Conservation (phyloP, 139 green algal genomes). For the Desmodesmus armatus region DNA sequence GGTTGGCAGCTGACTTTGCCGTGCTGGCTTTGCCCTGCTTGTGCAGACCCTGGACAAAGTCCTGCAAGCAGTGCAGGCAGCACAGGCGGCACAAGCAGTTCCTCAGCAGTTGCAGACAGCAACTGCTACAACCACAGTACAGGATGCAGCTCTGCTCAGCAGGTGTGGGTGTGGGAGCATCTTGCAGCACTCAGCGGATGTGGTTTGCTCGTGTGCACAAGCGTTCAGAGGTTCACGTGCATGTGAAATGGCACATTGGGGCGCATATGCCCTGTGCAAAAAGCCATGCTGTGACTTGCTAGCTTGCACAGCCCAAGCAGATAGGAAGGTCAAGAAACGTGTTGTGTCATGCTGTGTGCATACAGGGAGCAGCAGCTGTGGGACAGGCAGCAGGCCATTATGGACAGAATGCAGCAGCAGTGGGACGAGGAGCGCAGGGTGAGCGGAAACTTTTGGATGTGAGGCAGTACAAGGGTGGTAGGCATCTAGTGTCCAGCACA, state of each 20-base stretch:
- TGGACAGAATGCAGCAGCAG: conserved; percentile 34
- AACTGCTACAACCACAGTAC: background rate
- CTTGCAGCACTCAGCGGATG: background rate
- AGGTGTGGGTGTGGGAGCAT: background rate
- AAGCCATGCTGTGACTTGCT: background rate
- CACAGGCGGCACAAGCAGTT: background rate
- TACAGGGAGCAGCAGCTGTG: conserved; percentile 43
- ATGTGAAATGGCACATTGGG: no score
- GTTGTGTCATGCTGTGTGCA: no score
- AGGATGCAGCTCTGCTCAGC: background rate
- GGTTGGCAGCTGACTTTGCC: background rate
- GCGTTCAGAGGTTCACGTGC: background rate
- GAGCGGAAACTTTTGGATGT: background rate
- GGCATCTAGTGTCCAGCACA: no score
- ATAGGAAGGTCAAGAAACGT: no score
- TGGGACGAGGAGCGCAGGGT: conserved; percentile 35
- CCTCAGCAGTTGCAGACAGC: no score
- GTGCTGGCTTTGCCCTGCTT: no score
- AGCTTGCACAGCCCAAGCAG: background rate
- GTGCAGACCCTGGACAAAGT: conserved; percentile 21
- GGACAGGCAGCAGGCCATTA: conserved; percentile 30
- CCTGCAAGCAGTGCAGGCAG: background rate
- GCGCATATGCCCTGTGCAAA: no score
- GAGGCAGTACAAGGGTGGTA: no score
- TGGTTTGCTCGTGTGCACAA: background rate